These are phyloP conservation scores for Hypoxylon sp. DNA, from an alignment of 2,329 filamentous ascomycete species.

Conservation along the genomic window DNA sequence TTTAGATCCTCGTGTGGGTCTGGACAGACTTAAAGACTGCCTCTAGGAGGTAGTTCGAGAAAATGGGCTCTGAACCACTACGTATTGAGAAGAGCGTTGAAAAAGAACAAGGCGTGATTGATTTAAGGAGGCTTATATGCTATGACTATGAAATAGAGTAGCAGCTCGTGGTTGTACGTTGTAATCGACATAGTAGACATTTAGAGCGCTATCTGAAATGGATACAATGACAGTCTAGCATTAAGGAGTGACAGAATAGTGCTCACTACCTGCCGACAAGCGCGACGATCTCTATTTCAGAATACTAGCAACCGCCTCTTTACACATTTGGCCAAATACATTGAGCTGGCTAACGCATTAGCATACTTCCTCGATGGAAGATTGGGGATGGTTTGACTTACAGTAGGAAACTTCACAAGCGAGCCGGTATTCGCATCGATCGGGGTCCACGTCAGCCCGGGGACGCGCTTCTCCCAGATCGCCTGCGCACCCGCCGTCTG, in stretches of 20 bases:
- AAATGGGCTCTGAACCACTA: no score
- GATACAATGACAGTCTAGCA: not conserved
- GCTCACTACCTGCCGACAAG: not conserved
- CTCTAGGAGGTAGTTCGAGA: no score
- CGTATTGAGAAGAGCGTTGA: no score
- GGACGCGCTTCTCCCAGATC: not conserved
- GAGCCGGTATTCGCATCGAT: not conserved
- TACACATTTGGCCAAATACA: slow-evolving; percentile 3
- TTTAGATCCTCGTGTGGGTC: no score
- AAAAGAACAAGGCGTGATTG: no score
- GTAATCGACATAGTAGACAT: not conserved
- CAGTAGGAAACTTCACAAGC: slow-evolving; percentile 4
- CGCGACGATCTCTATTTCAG: not conserved
- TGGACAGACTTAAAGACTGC: no score
- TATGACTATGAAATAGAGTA: not conserved
- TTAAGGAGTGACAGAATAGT: not conserved
- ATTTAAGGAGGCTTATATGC: no score
- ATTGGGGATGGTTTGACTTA: not conserved
- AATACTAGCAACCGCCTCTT: slow-evolving; percentile 2
- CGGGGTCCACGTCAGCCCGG: not conserved
- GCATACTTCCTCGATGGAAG: not conserved
- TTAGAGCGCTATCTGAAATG: not conserved
- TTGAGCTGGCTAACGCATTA: not conserved
- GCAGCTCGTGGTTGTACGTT: not conserved
- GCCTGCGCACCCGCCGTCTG: not conserved